Percentiles rank a stretch among this genome's conserved stretches.
phyloP scores from a whole-genome alignment of 805 yeast species.

The Candida tallmaniae region DNA sequence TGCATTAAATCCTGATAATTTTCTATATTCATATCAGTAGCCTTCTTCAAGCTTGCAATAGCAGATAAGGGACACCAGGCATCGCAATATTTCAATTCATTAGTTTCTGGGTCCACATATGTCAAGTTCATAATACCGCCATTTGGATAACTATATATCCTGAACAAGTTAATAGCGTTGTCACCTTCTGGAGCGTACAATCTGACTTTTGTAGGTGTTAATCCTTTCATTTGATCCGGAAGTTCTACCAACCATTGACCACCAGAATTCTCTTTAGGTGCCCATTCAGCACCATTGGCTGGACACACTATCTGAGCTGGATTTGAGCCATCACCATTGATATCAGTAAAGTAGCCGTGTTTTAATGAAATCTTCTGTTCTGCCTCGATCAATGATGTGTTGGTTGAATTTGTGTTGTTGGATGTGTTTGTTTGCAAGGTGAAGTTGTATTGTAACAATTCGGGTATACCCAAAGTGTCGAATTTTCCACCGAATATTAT shows the following conservation, averaged over 20 bases:
- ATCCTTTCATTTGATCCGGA: conserved; percentile 44
- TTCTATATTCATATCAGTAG: conserved; percentile 18
- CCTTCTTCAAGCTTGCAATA: conserved; percentile 27
- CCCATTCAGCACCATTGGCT: conserved; percentile 46
- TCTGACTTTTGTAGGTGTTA: conserved; percentile 68
- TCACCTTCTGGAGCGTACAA: conserved; percentile 56
- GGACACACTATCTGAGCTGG: conserved; percentile 56
- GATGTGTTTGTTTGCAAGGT: conserved; percentile 21
- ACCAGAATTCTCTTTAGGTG: conserved; percentile 37
- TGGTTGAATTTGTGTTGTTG: conserved; percentile 24
- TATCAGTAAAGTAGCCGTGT: conserved; percentile 50
- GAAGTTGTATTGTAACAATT: conserved; percentile 36
- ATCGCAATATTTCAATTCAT: conserved; percentile 62
- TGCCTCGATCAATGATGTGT: conserved; percentile 43
- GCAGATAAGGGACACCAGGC: conserved; percentile 79
- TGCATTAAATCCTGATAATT: conserved; percentile 21
- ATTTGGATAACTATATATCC: conserved; percentile 73
- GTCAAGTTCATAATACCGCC: conserved; percentile 89
- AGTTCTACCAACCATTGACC: conserved; percentile 67
- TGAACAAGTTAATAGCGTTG: conserved; percentile 56
- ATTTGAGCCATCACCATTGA: conserved; percentile 31
- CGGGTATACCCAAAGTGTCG: conserved; percentile 50
- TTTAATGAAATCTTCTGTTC: conserved; percentile 60
- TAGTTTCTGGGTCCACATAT: conserved; percentile 70
- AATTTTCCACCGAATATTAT: conserved; percentile 82